Percentiles rank a stretch among this genome's conserved stretches.
These are phyloP conservation scores for Rhodotorula sp. DNA, from an alignment of 1,284 basidiomycete species.

Conservation along the genomic window DNA sequence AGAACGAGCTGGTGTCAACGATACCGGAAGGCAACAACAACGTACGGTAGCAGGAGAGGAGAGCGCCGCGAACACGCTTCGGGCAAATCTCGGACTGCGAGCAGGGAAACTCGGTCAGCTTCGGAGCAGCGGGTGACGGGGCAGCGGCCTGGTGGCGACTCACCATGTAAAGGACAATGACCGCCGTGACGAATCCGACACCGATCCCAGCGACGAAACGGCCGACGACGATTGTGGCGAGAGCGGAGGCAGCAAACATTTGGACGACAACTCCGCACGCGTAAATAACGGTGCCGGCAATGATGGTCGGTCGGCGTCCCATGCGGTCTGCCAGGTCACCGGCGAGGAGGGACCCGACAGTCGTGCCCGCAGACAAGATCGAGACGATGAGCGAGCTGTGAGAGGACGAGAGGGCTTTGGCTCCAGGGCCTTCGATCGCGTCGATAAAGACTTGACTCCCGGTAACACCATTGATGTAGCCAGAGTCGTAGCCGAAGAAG, in stretches of 20 bases:
- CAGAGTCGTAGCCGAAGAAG: conserved; percentile 22
- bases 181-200: conserved; percentile 54
- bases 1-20: too few relatives aligned
- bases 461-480: conserved; percentile 44
- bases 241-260: conserved; percentile 45
- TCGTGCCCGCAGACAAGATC: conserved; percentile 28
- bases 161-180: conserved; percentile 48
- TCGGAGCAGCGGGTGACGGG: conserved; percentile 10
- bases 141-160: conserved; percentile 7
- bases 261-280: conserved; percentile 51
- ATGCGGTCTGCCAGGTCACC: conserved; percentile 29
- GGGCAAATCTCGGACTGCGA: conserved; percentile 35
- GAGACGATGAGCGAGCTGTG: conserved; percentile 30
- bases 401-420: conserved; percentile 14
- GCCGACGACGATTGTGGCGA: conserved; percentile 50
- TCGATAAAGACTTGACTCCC: conserved; percentile 34
- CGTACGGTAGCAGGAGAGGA: conserved; percentile 41
- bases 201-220: conserved; percentile 54
- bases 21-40: neutral
- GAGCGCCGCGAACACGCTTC: conserved; percentile 38
- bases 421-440: conserved; percentile 28
- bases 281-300: conserved; percentile 51
- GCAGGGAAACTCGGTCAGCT: conserved; percentile 1
- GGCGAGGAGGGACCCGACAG: conserved; percentile 24
- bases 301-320: conserved; percentile 33